Evolutionary conservation across 306 rosid genomes (phyloP).

Genomic region (Vigna angularis): DNA sequence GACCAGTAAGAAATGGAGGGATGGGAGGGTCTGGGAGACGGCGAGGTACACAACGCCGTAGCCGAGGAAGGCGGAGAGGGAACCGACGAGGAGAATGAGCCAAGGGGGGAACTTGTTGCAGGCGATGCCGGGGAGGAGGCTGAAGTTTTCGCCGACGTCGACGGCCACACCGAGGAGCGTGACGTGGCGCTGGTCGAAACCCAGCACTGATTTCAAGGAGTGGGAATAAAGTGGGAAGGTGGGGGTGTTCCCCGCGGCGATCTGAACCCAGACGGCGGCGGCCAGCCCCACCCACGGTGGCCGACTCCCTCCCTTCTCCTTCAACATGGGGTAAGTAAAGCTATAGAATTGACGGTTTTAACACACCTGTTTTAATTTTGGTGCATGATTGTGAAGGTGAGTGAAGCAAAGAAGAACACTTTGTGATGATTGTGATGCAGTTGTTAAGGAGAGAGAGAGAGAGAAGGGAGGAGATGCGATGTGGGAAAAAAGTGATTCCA

Average conservation of each 20-base stretch:
- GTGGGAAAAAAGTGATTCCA: no score
- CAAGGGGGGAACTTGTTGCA: constrained; percentile 83
- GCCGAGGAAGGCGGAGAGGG: constrained; percentile 65
- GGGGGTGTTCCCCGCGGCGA: constrained; percentile 70
- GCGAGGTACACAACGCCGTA: constrained; percentile 74
- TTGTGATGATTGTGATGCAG: background rate
- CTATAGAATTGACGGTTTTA: no score
- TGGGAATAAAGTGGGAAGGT: constrained; percentile 76
- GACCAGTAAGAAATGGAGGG: constrained; percentile 70
- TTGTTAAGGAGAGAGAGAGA: background rate
- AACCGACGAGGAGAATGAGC: constrained; percentile 64
- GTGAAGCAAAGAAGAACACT: no score
- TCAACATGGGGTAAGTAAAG: constrained; percentile 33
- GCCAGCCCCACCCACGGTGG: constrained; percentile 91
- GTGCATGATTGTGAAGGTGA: no score
- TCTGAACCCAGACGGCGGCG: constrained; percentile 75
- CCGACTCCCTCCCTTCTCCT: constrained; percentile 64
- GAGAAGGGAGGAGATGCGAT: background rate
- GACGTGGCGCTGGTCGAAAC: constrained; percentile 73
- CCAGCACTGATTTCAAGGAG: constrained; percentile 71
- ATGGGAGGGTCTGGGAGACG: constrained; percentile 47
- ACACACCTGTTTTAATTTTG: no score
- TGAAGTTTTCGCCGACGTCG: constrained; percentile 80
- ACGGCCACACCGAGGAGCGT: constrained; percentile 79
- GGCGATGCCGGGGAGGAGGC: constrained; percentile 74